Evolutionary conservation across 148 eudicot genomes (phyloP).

Genomic region (Salicornia ramosissima): DNA sequence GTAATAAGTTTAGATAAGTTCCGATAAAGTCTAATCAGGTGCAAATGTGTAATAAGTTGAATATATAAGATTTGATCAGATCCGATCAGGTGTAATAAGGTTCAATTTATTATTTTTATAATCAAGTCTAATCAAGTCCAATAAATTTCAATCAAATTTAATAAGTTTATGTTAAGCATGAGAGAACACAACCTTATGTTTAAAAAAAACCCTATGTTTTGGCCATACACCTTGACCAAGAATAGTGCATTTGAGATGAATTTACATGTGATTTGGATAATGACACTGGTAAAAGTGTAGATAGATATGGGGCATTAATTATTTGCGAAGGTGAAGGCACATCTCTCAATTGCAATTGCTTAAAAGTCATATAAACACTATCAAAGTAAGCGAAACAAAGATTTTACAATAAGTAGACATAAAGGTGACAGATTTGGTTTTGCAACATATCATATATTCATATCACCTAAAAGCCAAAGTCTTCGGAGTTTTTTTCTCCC

Average conservation of each 20-base stretch:
- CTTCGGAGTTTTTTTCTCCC: neutral
- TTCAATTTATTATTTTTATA: no score
- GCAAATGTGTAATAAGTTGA: no score
- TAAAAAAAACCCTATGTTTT: constrained; percentile 5
- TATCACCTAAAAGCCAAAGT: constrained; percentile 15
- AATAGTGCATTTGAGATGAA: constrained; percentile 9
- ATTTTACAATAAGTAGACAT: constrained; percentile 16
- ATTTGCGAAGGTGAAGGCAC: constrained; percentile 1
- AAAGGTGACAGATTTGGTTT: constrained; percentile 18
- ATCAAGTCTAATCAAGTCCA: no score
- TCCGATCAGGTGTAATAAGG: no score
- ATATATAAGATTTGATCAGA: no score
- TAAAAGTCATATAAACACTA: constrained; percentile 11
- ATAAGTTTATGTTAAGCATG: no score
- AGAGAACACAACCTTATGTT: no score
- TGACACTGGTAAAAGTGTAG: constrained; percentile 10
- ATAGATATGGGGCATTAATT: neutral
- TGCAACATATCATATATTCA: neutral
- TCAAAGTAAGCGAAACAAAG: constrained; percentile 15
- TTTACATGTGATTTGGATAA: constrained; percentile 20
- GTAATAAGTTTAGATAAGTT: no score
- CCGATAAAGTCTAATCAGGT: no score
- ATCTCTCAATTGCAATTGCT: neutral
- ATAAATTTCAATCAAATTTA: no score
- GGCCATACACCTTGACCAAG: constrained; percentile 18